Conservation (phyloP, 176 grass and related monocot genomes). For the Aegilops longissima region DNA sequence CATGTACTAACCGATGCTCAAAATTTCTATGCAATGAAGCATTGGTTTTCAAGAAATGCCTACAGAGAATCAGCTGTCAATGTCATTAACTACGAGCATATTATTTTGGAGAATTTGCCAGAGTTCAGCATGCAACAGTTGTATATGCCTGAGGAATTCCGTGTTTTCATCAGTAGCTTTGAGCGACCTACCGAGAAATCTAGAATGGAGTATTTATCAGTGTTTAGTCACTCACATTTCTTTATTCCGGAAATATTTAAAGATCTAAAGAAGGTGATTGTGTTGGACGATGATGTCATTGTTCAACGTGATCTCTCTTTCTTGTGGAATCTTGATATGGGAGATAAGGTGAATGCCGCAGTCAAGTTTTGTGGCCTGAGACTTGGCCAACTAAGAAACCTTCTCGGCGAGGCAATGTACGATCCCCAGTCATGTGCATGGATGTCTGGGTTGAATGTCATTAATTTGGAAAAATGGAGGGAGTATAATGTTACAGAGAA, state of each 20-base stretch:
- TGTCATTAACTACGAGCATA: conserved; percentile 82
- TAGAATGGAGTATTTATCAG: conserved; percentile 75
- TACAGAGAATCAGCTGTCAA: conserved; percentile 66
- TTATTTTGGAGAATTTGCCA: conserved; percentile 55
- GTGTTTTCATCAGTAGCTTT: conserved; percentile 73
- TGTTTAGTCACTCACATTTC: conserved; percentile 98
- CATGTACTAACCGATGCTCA: conserved; percentile 83
- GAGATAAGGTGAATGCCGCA: conserved; percentile 90
- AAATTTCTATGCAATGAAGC: conserved; percentile 97
- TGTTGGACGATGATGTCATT: conserved; percentile 97
- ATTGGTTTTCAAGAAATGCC: conserved; percentile 85
- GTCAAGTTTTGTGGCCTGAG: conserved; percentile 77
- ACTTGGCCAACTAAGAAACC: conserved; percentile 69
- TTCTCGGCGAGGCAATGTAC: conserved; percentile 67
- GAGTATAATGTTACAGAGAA: conserved; percentile 80
- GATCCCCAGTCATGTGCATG: conserved; percentile 87
- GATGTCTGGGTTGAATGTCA: conserved; percentile 94
- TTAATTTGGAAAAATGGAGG: conserved; percentile 97
- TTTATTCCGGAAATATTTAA: conserved; percentile 96
- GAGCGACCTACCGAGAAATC: conserved; percentile 65
- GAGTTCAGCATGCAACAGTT: conserved; percentile 50
- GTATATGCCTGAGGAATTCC: conserved; percentile 88
- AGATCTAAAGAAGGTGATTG: conserved; percentile 80
- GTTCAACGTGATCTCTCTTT: conserved; percentile 90
- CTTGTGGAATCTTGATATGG: conserved; percentile 90